phyloP scores from a whole-genome alignment of 495 filamentous ascomycete species.

The Penicillium steckii region DNA sequence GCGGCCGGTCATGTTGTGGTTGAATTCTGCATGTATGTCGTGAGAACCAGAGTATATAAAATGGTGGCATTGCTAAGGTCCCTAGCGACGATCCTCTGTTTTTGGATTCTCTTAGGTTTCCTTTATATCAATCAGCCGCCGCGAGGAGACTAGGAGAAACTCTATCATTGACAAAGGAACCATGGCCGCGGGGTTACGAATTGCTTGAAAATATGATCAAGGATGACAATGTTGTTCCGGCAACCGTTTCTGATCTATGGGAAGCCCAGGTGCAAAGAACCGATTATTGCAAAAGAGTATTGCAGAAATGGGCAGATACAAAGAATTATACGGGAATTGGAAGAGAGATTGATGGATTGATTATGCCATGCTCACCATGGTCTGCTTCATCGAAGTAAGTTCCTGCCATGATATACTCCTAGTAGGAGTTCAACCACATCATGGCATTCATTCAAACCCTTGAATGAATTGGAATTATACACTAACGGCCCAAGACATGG shows the following conservation, averaged over 20 bases:
- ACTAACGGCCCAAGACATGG: background rate
- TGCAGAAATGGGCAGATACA: background rate
- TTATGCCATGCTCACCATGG: constrained; percentile 4
- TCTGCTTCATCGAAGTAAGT: background rate
- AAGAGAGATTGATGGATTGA: constrained; percentile 4
- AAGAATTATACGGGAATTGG: background rate
- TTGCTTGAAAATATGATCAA: background rate
- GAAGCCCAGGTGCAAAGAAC: constrained; percentile 4
- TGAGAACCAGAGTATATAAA: background rate
- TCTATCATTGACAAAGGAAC: background rate
- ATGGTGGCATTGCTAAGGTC: background rate
- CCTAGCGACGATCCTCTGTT: background rate
- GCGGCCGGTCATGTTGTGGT: background rate
- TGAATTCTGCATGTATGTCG: background rate
- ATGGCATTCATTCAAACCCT: no score
- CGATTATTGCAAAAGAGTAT: background rate
- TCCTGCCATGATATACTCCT: background rate
- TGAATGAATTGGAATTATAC: no score
- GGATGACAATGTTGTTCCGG: background rate
- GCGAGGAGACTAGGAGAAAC: background rate
- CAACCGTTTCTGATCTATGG: background rate
- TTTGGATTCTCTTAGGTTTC: constrained; percentile 1
- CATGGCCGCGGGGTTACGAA: background rate
- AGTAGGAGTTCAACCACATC: no score
- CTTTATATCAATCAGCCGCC: background rate